Evolutionary conservation across 1,139 yeast species (phyloP), one percentile per base, ranked within the genome.

Genomic region (Keqinozyma sinolaborantium): DNA sequence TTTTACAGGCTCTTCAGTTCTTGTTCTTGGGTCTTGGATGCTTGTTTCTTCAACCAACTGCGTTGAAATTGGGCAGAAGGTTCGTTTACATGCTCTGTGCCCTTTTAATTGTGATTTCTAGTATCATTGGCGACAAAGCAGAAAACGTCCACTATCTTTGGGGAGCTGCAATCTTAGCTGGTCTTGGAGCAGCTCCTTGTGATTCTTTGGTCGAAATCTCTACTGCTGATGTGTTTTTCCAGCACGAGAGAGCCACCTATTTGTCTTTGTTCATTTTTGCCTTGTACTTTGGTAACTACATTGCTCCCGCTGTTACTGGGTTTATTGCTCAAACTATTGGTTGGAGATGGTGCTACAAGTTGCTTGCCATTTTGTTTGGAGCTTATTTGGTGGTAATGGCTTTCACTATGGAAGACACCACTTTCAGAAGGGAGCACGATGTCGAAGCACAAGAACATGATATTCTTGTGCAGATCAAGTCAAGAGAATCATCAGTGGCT

Each of bases 121-220:
- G 59, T 30, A 47, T 59, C 9, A 38, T 69, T 31, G 73, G 73
- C 2, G 53, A 65, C 18, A 49, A 44, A 25, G 59, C 48, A 23
- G 44, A 58, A 5, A 56, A 60, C 34, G 67, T 66, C 26, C 64
- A 57, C 32, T 67, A 71, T 70, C 34, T 67, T 25, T 56, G 64
- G 32, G 67, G 63, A 12, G 52, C 62, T 23, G 60, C 64, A 36
- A 53, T 67, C 32, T 41, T 71, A n/a, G 64, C 60, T 28, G 81
- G 81, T 1, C 52, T 73, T 23, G 62, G 70, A 27, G 72, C 67
- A 24, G 70, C 79, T 13, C 77, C 81, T 5, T 69, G 75, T 39
- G 83, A 77, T 42, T 68, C 80, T 0, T 51, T 76, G 25, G 73
- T 76, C 23, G 80, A 75, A 47, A 64, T 75, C 18, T 50, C 74